Percentiles rank a stretch among this genome's conserved stretches.
Conservation (phyloP, 495 filamentous ascomycete genomes). For the Lasiosphaeria miniovina region DNA sequence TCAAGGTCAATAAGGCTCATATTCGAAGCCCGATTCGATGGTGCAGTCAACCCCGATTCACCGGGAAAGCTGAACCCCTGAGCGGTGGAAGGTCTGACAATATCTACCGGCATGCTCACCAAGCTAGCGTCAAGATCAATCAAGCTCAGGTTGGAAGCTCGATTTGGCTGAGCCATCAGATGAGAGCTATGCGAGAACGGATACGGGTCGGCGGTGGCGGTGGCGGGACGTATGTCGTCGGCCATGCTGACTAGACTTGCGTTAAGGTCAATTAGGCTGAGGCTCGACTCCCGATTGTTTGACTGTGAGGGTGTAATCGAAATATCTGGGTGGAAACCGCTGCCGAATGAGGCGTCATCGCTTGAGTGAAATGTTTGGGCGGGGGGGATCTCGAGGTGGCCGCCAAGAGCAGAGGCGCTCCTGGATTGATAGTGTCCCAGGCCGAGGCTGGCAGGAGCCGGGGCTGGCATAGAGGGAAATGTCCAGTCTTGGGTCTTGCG, state of each 20-base stretch:
- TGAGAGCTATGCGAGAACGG: background rate
- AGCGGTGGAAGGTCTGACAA: background rate
- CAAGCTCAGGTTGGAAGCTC: constrained; percentile 2
- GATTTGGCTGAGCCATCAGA: background rate
- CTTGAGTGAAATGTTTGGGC: constrained; percentile 1
- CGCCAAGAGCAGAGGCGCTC: background rate
- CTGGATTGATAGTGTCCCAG: background rate
- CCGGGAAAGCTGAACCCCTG: background rate
- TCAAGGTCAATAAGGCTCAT: background rate
- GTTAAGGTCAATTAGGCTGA: constrained; percentile 10
- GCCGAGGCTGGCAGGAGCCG: background rate
- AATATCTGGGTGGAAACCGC: background rate
- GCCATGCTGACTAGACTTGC: constrained; percentile 2
- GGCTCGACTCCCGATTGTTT: constrained; percentile 1
- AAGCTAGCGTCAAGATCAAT: constrained; percentile 8
- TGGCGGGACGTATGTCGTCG: constrained; percentile 3
- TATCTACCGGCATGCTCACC: background rate
- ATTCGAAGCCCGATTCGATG: background rate
- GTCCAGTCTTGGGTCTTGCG: constrained; percentile 16
- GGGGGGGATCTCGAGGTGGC: background rate
- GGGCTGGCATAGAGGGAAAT: constrained; percentile 4
- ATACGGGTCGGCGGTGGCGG: constrained; percentile 1
- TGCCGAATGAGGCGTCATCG: background rate
- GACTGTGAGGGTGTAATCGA: background rate
- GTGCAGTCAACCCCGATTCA: background rate